A percentile compares a stretch with the other conserved stretches of the same genome.
phyloP scores from a whole-genome alignment of 208 protist genomes.

The Herpetomonas samuelpessoai region DNA sequence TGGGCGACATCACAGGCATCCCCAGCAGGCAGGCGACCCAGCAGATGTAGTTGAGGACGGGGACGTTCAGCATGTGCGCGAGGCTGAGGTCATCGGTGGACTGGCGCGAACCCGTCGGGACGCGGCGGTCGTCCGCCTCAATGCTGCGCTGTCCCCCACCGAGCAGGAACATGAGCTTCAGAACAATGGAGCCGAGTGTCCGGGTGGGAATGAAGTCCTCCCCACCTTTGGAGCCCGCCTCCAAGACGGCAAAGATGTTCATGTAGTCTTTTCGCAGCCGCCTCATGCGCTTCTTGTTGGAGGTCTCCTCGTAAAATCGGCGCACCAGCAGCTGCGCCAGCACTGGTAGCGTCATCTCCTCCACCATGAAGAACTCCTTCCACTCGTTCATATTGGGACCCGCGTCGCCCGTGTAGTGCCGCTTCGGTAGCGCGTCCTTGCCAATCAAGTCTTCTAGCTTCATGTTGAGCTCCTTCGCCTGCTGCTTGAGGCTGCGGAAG shows the following conservation, averaged over 20 bases:
- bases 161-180: constrained; percentile 63
- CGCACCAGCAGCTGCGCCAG: constrained; percentile 24
- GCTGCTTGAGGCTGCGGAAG: constrained; percentile 19
- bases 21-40: constrained; percentile 53
- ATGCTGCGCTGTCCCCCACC: constrained; percentile 61
- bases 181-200: constrained; percentile 22
- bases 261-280: constrained; percentile 24
- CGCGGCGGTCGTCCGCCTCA: constrained; percentile 41
- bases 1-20: constrained; percentile 41
- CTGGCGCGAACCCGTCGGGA: constrained; percentile 15
- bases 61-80: constrained; percentile 42
- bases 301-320: constrained; percentile 32
- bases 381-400: constrained; percentile 25
- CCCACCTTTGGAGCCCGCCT: constrained; percentile 1
- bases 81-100: constrained; percentile 48
- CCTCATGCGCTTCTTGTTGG: constrained; percentile 14
- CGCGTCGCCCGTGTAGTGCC: constrained; percentile 21
- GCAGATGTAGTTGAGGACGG: constrained; percentile 44
- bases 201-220: background rate
- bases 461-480: constrained; percentile 19
- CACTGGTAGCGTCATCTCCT: constrained; percentile 38
- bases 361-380: constrained; percentile 28
- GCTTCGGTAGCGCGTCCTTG: constrained; percentile 7
- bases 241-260: constrained; percentile 27
- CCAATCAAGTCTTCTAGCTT: constrained; percentile 25